These are phyloP conservation scores for Ilex aquifolium DNA, from an alignment of 257 asterid species.

Conservation along the genomic window DNA sequence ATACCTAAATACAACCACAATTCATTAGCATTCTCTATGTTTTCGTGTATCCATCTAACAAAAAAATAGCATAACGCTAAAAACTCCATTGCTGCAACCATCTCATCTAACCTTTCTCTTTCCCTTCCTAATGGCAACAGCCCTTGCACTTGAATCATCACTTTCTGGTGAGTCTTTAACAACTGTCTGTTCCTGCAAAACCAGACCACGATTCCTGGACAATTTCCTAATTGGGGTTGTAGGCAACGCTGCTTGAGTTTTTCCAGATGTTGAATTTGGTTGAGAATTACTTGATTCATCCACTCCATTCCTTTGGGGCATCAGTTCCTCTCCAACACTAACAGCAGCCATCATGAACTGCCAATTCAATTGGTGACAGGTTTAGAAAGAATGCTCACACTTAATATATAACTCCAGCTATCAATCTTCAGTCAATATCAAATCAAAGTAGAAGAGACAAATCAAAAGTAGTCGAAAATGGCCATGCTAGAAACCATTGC, in stretches of 20 bases:
- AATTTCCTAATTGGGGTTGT: slow-evolving; percentile 87
- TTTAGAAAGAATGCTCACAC: neutral
- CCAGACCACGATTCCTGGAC: slow-evolving; percentile 80
- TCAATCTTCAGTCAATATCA: no score
- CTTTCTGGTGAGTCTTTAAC: slow-evolving; percentile 86
- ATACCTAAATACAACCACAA: no score
- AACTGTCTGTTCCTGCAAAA: slow-evolving; percentile 70
- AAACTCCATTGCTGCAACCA: no score
- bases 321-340: slow-evolving; percentile 68
- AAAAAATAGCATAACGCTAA: neutral
- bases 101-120: slow-evolving; percentile 52
- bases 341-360: slow-evolving; percentile 74
- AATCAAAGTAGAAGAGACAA: neutral
- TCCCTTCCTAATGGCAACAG: slow-evolving; percentile 56
- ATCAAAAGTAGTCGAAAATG: neutral
- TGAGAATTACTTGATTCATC: slow-evolving; percentile 14
- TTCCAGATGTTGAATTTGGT: slow-evolving; percentile 25
- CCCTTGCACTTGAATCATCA: slow-evolving; percentile 29
- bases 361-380: slow-evolving; percentile 14
- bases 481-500: neutral
- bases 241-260: slow-evolving; percentile 32
- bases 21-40: neutral
- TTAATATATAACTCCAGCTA: neutral
- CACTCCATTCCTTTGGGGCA: slow-evolving; percentile 65
- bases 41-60: neutral